Conservation (phyloP, 805 yeast species). For the Monosporozyma yasuniensis region DNA sequence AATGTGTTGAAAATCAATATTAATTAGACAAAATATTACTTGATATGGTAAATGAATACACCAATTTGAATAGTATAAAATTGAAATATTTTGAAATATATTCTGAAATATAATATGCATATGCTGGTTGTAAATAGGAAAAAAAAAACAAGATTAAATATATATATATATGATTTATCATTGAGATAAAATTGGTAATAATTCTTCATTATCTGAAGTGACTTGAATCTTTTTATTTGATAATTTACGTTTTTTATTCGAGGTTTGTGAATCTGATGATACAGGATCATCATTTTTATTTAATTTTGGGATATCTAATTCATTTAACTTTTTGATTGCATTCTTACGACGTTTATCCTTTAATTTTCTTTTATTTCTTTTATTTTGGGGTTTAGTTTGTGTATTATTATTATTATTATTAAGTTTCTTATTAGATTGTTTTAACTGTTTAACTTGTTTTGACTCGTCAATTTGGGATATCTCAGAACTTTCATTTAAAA, state of each 20-base stretch:
- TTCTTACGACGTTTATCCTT: neutral
- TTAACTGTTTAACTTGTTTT: neutral
- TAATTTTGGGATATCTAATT: neutral
- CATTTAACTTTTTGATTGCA: neutral
- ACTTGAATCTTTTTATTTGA: slow-evolving; percentile 7
- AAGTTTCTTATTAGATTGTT: neutral
- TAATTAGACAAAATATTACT: too few species aligned
- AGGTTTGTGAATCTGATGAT: neutral
- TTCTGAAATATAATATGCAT: neutral
- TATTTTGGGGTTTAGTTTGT: neutral
- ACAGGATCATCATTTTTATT: neutral
- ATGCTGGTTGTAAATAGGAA: too few species aligned
- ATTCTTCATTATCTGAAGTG: neutral
- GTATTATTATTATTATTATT: neutral
- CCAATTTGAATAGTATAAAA: too few species aligned
- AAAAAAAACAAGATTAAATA: too few species aligned
- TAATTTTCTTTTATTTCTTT: neutral
- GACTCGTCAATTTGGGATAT: neutral
- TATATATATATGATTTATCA: too few species aligned
- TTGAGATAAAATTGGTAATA: neutral
- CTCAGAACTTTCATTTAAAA: neutral
- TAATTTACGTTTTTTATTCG: slow-evolving; percentile 9
- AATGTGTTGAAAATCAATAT: too few species aligned
- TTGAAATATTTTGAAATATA: too few species aligned
- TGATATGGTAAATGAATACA: too few species aligned